Conservation (phyloP, 2,329 filamentous ascomycete genomes). For the Rosellinia necatrix region DNA sequence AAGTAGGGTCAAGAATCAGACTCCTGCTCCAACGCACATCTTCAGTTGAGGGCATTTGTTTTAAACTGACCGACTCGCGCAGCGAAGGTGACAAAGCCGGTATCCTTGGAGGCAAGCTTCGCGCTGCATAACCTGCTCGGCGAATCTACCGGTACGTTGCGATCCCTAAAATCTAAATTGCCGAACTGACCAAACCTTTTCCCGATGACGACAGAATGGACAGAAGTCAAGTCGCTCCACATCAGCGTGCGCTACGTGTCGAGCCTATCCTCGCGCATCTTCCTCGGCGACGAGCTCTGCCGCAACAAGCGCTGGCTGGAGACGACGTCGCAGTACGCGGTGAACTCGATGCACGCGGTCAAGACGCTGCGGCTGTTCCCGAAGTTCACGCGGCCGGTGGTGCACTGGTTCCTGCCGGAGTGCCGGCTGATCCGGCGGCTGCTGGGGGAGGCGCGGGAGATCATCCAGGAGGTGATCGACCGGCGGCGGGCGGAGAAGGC, state of each 20-base stretch:
- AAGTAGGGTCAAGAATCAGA: not conserved
- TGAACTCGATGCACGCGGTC: constrained; percentile 41
- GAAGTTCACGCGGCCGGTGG: constrained; percentile 42
- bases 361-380: constrained; percentile 46
- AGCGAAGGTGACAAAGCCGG: constrained; percentile 24
- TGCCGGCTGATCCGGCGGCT: constrained; percentile 40
- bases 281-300: constrained; percentile 50
- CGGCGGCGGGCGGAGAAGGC: constrained; percentile 29
- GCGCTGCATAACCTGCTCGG: constrained; percentile 23
- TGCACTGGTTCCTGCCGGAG: constrained; percentile 50
- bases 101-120: constrained; percentile 29
- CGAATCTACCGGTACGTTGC: constrained; percentile 25
- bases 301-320: constrained; percentile 50
- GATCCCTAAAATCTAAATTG: no score
- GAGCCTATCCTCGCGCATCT: constrained; percentile 51
- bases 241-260: constrained; percentile 47
- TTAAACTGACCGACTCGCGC: not conserved
- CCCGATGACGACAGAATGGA: constrained; percentile 44
- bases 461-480: constrained; percentile 31
- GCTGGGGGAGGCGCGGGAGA: constrained; percentile 36
- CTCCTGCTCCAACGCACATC: no score
- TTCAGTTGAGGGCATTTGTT: not conserved
- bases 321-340: constrained; percentile 45
- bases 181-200: not conserved
- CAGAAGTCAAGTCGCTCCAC: constrained; percentile 38